Conservation (phyloP, 139 green algal species). For the Pedinophyceae sp. region DNA sequence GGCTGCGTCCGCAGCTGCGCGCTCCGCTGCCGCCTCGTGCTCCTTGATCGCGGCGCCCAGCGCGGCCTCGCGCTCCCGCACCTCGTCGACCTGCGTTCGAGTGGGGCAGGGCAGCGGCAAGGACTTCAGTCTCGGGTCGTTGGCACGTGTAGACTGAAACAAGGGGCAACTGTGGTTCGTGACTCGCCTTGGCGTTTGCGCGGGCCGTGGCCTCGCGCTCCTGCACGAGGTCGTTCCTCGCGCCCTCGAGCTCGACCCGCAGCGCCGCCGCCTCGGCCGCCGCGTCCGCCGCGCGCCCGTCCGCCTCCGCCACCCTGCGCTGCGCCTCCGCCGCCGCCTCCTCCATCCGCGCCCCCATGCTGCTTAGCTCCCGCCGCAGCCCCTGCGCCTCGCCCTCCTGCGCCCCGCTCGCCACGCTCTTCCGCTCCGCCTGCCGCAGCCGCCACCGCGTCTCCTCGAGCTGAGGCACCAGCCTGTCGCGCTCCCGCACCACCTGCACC, state of each 20-base stretch:
- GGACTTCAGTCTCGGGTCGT: too few species aligned
- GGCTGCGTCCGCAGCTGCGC: too few species aligned
- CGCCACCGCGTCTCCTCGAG: slow-evolving; percentile 32
- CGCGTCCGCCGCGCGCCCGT: neutral
- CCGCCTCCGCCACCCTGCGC: slow-evolving; percentile 2
- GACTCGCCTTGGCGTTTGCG: too few species aligned
- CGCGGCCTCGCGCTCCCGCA: too few species aligned
- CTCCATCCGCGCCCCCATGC: neutral
- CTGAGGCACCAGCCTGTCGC: slow-evolving; percentile 17
- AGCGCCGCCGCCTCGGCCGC: slow-evolving; percentile 10
- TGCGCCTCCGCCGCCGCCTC: slow-evolving; percentile 4
- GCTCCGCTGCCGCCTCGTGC: too few species aligned
- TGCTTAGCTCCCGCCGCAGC: neutral
- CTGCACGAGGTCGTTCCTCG: slow-evolving; percentile 9
- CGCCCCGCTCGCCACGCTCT: neutral
- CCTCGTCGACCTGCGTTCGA: too few species aligned
- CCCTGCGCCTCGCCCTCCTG: neutral
- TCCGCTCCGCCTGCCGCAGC: slow-evolving; percentile 10
- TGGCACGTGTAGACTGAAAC: too few species aligned
- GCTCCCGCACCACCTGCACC: slow-evolving; percentile 19
- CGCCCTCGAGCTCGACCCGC: slow-evolving; percentile 14
- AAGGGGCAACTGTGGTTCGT: too few species aligned
- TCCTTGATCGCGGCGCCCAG: too few species aligned
- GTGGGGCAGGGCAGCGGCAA: too few species aligned
- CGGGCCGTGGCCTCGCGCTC: slow-evolving; percentile 7